Evolutionary conservation across 345 rosid species (phyloP).

Genomic region (Populus nigra): DNA sequence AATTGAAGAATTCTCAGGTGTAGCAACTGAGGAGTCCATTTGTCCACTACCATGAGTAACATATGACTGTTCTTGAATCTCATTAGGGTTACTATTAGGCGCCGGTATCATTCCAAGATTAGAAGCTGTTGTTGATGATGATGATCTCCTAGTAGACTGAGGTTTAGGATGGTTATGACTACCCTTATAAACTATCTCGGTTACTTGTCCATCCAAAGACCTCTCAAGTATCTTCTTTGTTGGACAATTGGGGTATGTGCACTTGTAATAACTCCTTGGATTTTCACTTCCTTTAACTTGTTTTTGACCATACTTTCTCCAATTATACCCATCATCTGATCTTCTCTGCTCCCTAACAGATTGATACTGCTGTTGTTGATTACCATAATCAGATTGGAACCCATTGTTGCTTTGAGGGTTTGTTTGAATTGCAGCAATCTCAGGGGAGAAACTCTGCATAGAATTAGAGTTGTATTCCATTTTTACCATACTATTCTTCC

Average conservation of each 20-base stretch:
- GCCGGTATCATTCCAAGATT: conserved; percentile 41
- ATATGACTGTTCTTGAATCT: conserved; percentile 50
- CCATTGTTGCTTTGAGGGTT: conserved; percentile 27
- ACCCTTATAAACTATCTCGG: conserved; percentile 88
- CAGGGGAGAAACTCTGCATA: conserved; percentile 41
- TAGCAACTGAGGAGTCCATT: conserved; percentile 43
- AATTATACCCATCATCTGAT: conserved; percentile 86
- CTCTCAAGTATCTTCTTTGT: conserved; percentile 94
- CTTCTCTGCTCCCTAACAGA: conserved; percentile 51
- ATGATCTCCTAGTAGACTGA: conserved; percentile 61
- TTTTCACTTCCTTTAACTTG: conserved; percentile 95
- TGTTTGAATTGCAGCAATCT: conserved; percentile 41
- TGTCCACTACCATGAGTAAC: conserved; percentile 34
- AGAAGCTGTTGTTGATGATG: conserved; percentile 33
- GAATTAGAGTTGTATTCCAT: conserved; percentile 18
- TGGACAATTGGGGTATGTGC: conserved; percentile 70
- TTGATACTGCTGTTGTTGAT: conserved; percentile 38
- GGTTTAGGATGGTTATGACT: conserved; percentile 90
- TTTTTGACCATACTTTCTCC: conserved; percentile 98
- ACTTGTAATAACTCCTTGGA: conserved; percentile 91
- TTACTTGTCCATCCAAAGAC: conserved; percentile 75
- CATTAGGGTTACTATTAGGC: conserved; percentile 27
- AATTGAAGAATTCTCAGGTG: conserved; percentile 67
- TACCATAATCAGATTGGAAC: conserved; percentile 35
- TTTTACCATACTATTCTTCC: conserved; percentile 19